phyloP scores from a whole-genome alignment of 306 rosid genomes.

The Gastrolobium villosum region DNA sequence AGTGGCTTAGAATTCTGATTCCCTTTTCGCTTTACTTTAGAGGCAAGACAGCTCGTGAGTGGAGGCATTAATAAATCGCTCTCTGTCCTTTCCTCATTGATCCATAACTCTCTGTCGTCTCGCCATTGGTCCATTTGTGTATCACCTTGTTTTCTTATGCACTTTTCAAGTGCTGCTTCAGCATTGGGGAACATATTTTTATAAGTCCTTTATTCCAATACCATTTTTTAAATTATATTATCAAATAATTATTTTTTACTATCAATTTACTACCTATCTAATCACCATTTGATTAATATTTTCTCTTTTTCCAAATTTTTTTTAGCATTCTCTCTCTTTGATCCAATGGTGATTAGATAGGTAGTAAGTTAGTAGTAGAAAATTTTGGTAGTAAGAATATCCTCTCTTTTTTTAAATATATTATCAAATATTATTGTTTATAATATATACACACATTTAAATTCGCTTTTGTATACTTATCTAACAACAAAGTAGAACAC shows the following conservation, averaged over 20 bases:
- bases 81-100: constrained; percentile 3
- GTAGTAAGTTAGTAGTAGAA: too few relatives aligned
- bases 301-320: too few relatives aligned
- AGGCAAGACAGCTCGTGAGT: constrained; percentile 32
- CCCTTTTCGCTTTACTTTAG: constrained; percentile 50
- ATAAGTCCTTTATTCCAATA: not conserved
- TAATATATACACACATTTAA: too few relatives aligned
- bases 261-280: too few relatives aligned
- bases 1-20: constrained; percentile 50
- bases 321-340: too few relatives aligned
- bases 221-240: not conserved
- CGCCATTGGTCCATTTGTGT: constrained; percentile 37
- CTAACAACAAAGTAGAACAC: not conserved
- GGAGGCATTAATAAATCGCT: constrained; percentile 26
- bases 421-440: too few relatives aligned
- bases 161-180: constrained; percentile 54
- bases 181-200: constrained; percentile 61
- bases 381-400: too few relatives aligned
- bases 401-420: not conserved
- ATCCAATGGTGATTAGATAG: too few relatives aligned
- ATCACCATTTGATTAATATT: too few relatives aligned
- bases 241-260: too few relatives aligned
- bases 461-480: not conserved
- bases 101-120: constrained; percentile 1
- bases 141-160: not conserved